phyloP scores from a whole-genome alignment of 495 filamentous ascomycete genomes.

The Ramalina peruviana region DNA sequence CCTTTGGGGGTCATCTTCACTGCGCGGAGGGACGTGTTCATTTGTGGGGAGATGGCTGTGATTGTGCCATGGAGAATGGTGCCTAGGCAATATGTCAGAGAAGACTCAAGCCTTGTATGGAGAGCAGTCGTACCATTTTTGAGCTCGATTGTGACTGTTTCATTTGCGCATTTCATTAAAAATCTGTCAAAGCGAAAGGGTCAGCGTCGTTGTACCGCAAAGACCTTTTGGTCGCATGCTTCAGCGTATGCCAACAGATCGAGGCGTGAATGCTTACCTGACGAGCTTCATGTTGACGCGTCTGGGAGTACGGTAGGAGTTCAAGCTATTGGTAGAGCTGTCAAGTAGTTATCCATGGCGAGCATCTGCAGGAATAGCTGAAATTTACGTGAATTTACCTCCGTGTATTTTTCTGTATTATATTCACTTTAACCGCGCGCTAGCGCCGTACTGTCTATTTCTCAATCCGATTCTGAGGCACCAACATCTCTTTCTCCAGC shows the following conservation, averaged over 20 bases:
- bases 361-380: no score
- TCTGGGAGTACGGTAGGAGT: no score
- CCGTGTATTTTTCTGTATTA: no score
- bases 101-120: neutral
- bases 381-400: no score
- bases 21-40: conserved; percentile 88
- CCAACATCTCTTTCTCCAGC: no score
- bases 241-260: conserved; percentile 22
- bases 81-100: conserved; percentile 35
- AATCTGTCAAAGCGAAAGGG: conserved; percentile 45
- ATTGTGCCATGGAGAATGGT: conserved; percentile 94
- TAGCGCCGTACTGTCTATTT: no score
- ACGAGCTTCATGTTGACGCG: conserved; percentile 84
- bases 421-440: no score
- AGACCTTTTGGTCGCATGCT: conserved; percentile 19
- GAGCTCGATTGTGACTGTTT: conserved; percentile 92
- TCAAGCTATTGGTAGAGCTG: no score
- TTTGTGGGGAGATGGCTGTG: conserved; percentile 83
- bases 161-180: conserved; percentile 96
- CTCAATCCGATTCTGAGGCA: no score
- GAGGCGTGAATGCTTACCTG: conserved; percentile 48
- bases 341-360: no score
- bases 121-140: conserved; percentile 64
- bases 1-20: conserved; percentile 88
- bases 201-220: conserved; percentile 2